A percentile compares a stretch with the other conserved stretches of the same genome.
Conservation (phyloP, 2,329 filamentous ascomycete species). For the Diaporthe eres region DNA sequence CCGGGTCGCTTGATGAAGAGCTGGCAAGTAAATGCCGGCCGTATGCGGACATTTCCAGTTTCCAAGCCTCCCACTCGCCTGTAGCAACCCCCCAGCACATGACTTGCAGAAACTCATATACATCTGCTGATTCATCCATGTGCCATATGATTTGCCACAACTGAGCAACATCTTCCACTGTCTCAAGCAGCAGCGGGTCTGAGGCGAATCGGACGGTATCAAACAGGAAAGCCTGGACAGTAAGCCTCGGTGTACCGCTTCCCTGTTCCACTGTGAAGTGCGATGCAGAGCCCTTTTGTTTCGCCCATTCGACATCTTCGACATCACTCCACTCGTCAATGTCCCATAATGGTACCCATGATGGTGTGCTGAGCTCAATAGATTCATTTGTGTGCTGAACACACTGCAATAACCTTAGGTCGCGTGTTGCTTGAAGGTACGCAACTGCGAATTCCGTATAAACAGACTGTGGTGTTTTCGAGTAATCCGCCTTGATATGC, state of each 20-base stretch:
- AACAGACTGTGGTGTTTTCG: neutral
- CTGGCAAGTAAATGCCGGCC: neutral
- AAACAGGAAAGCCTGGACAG: neutral
- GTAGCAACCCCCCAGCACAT: neutral
- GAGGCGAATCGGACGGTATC: neutral
- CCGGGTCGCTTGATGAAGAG: neutral
- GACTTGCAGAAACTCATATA: neutral
- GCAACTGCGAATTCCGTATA: neutral
- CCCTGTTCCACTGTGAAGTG: neutral
- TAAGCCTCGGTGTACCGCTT: neutral
- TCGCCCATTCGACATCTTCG: fast-evolving
- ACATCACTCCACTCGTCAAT: fast-evolving
- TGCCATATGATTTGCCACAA: neutral
- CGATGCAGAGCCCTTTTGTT: neutral
- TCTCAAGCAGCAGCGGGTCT: neutral
- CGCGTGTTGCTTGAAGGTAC: neutral
- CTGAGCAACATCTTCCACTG: neutral
- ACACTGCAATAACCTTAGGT: neutral
- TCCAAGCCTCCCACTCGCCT: neutral
- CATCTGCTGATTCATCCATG: neutral
- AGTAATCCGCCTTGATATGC: neutral
- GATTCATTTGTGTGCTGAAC: neutral
- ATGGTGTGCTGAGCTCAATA: neutral
- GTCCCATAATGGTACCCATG: neutral
- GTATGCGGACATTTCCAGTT: neutral